Percentiles rank a stretch among this genome's conserved stretches.
phyloP scores from a whole-genome alignment of 1,139 yeast genomes.

The Hansenula sp. region DNA sequence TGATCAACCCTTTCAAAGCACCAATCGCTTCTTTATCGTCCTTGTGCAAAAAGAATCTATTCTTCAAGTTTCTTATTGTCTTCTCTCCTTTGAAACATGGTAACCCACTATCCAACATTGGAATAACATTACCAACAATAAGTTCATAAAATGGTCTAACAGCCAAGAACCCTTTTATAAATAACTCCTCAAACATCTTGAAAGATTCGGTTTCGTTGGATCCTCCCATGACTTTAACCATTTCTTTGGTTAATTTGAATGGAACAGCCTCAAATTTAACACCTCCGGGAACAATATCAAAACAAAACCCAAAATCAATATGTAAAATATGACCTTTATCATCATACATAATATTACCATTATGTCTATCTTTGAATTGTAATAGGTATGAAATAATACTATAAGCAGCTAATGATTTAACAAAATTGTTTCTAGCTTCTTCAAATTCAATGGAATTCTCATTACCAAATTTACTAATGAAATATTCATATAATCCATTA shows the following conservation, averaged over 20 bases:
- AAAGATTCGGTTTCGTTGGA: slow-evolving; percentile 79
- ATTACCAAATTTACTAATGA: slow-evolving; percentile 88
- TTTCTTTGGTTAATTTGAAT: slow-evolving; percentile 92
- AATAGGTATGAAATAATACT: slow-evolving; percentile 87
- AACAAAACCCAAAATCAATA: slow-evolving; percentile 97
- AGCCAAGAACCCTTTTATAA: slow-evolving; percentile 88
- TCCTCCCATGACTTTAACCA: slow-evolving; percentile 96
- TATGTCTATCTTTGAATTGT: slow-evolving; percentile 97
- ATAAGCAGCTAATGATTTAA: slow-evolving; percentile 93
- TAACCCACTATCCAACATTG: slow-evolving; percentile 93
- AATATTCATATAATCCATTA: slow-evolving; percentile 92
- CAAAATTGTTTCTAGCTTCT: slow-evolving; percentile 85
- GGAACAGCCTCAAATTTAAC: slow-evolving; percentile 97
- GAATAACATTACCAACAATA: slow-evolving; percentile 78
- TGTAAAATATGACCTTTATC: slow-evolving; percentile 92
- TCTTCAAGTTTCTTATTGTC: slow-evolving; percentile 73
- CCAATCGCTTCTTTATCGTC: slow-evolving; percentile 83
- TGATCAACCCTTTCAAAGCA: slow-evolving; percentile 71
- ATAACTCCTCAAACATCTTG: slow-evolving; percentile 90
- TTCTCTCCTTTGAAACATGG: slow-evolving; percentile 89
- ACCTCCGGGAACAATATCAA: slow-evolving; percentile 98
- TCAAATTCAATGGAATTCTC: slow-evolving; percentile 89
- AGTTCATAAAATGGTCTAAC: slow-evolving; percentile 88
- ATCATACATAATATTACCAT: slow-evolving; percentile 98
- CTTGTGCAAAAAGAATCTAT: slow-evolving; percentile 77